Evolutionary conservation across 129 eudicot species (phyloP), one percentile per base, ranked within the genome.

Genomic region (Artemisia argyi): DNA sequence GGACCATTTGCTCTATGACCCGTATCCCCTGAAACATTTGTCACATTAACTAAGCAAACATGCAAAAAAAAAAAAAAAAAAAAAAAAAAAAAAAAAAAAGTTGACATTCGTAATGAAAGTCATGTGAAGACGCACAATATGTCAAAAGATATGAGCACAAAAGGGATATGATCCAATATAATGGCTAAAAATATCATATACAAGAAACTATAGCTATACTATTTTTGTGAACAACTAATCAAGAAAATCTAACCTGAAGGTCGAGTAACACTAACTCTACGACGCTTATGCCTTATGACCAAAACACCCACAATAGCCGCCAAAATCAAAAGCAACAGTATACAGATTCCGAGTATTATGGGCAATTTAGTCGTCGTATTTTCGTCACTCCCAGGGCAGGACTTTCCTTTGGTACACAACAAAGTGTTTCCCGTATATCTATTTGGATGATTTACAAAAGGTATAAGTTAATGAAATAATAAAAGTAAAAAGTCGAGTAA

Each of bases 371-470:
- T 51, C 0, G 62, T 75, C 16, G 22, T 62, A 48, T 73, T 65
- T 14, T 64, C 30, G 65, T 11, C 57, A 35, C n/a, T 51, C 35
- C 28, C 28, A 15, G 68, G 58, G 70, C 79, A 77, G 1, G 81
- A 47, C 22, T 53, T 65, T 11, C 76, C 84, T 14, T 85, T 62
- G 48, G 71, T 66, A 57, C 96, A 86, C 74, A 89, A 65, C 8
- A 73, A 24, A 3, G 87, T 75, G 79, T 89, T 89, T 22, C 83
- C 96, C 8, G 81, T 72, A 67, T 78, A 79, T 17, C 96, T 84
- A 68, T 60, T 60, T 4, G 15, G 53, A 55, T 48, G 69, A 39
- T 61, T 50, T 5, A 3, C 20, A 42, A 35, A 2, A 7, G 26
- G 2, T 53, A 3, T n/a, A 16, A 46, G 30, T 15, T 19, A 72